Evolutionary conservation across 2,329 filamentous ascomycete genomes (phyloP).

Genomic region (Drechslera avenae): DNA sequence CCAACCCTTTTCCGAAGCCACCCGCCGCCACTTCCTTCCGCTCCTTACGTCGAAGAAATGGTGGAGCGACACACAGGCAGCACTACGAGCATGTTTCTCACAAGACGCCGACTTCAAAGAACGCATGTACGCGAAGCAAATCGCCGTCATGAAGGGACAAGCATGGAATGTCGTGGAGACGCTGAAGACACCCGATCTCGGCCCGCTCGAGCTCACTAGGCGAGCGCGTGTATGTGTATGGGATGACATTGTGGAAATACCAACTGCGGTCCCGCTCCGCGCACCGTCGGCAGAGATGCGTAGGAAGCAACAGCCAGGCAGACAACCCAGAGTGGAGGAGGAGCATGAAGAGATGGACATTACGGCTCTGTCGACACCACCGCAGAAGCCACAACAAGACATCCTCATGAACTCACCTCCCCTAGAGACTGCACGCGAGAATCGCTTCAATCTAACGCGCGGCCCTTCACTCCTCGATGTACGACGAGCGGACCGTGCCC

Average conservation of each 20-base stretch:
- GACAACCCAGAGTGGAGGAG: slow-evolving; percentile 27
- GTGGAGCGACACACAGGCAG: slow-evolving; percentile 94
- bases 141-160: slow-evolving; percentile 98
- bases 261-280: slow-evolving; percentile 88
- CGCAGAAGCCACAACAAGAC: slow-evolving; percentile 61
- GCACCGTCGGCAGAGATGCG: slow-evolving; percentile 83
- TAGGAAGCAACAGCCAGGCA: slow-evolving; percentile 60
- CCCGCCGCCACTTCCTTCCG: slow-evolving; percentile 92
- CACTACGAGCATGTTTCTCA: slow-evolving; percentile 84
- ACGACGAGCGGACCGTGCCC: slow-evolving; percentile 27
- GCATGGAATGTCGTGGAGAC: slow-evolving; percentile 99
- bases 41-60: slow-evolving; percentile 91
- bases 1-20: slow-evolving; percentile 92
- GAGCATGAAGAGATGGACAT: slow-evolving; percentile 94
- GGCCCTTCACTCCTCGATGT: slow-evolving; percentile 53
- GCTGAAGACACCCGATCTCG: slow-evolving; percentile 88
- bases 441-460: slow-evolving; percentile 56
- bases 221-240: slow-evolving; percentile 92
- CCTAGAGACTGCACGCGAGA: slow-evolving; percentile 44
- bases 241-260: slow-evolving; percentile 97
- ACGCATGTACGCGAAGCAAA: slow-evolving; percentile 97
- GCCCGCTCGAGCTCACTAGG: slow-evolving; percentile 88
- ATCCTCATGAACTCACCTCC: slow-evolving; percentile 70
- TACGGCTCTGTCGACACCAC: slow-evolving; percentile 65
- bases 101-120: slow-evolving; percentile 96